Base-by-base conservation (phyloP, 805 yeast species). In the Monosporozyma unispora region DNA sequence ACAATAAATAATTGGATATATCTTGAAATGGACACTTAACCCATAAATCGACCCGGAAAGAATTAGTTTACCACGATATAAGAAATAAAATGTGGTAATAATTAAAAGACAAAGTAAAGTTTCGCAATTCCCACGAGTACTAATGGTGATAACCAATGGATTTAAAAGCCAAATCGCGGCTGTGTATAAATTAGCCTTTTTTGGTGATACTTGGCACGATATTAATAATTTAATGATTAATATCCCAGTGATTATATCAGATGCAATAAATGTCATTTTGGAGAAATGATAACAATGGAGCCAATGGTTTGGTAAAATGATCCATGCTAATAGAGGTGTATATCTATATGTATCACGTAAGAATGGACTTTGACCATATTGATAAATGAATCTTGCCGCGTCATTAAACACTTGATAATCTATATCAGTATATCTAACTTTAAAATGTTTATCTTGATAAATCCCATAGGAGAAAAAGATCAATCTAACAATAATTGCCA, bases 401-500 rank as follows among this genome's bases (percentile, higher is more conserved):
- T 93, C 98, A 2, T 95, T 80, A 64, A 93, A 93, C 45, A 93
- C 99, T 63, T 80, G 73, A 67, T 93, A 93, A 66, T 93, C 99
- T 45, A 93, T 85, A 60, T 93, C 99, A 0, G 99, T 93, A 70
- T 88, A 93, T 54, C 84, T 83, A 18, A 90, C 84, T 10, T 80
- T 79, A 80, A 87, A 78, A 54, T 79, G 68, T 4, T 77, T 74
- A 66, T 93, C 99, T 66, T 93, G 99, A 63, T 86, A 89, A 2
- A 85, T 66, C 0, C 99, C 98, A 69, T 79, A 93, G 3, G 70
- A 56, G 56, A 88, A 80, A 60, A 91, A 84, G 4, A 35, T 5
- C 12, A 45, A 4, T 31, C 46, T 71, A 31, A 80, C 50, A 4
- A 66, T 21, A 1, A 64, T 49, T 1, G 73, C 59, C 8, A 48